Percentiles rank a stretch among this genome's conserved stretches.
Evolutionary conservation across 495 filamentous ascomycete genomes (phyloP).

Genomic region (Cairneyella variabilis): DNA sequence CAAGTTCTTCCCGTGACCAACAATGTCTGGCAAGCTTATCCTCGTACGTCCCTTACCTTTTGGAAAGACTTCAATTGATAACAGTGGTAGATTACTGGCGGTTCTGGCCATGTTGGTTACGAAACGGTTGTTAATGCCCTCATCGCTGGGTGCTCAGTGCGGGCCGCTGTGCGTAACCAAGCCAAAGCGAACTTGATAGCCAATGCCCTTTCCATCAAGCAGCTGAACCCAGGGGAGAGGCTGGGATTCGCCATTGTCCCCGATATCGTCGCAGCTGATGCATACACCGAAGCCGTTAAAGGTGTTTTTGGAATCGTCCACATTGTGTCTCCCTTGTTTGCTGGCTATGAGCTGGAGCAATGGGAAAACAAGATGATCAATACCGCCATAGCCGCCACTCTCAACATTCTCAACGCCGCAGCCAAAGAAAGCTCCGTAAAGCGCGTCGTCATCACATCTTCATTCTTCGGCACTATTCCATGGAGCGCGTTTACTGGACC

Average conservation of each 20-base stretch:
- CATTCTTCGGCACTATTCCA: slow-evolving; percentile 27
- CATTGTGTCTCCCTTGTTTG: slow-evolving; percentile 34
- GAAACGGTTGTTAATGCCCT: slow-evolving; percentile 31
- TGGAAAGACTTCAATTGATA: too few species aligned
- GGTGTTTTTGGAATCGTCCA: slow-evolving; percentile 25
- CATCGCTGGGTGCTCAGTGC: slow-evolving; percentile 33
- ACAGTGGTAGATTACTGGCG: slow-evolving; percentile 34
- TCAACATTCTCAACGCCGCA: slow-evolving; percentile 35
- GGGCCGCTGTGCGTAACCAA: slow-evolving; percentile 38
- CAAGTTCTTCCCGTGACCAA: too few species aligned
- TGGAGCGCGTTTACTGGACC: slow-evolving; percentile 16
- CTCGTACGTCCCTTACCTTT: too few species aligned
- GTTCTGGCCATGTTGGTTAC: slow-evolving; percentile 7
- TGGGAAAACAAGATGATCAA: slow-evolving; percentile 24
- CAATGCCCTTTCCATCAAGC: slow-evolving; percentile 22
- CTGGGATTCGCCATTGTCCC: slow-evolving; percentile 37
- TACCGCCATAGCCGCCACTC: slow-evolving; percentile 34
- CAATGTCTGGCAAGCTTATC: too few species aligned
- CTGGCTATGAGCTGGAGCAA: slow-evolving; percentile 3
- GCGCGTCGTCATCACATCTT: slow-evolving; percentile 38
- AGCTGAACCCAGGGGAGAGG: slow-evolving; percentile 19
- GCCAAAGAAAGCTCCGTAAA: slow-evolving; percentile 27
- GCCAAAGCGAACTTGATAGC: slow-evolving; percentile 23
- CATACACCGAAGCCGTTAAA: slow-evolving; percentile 39
- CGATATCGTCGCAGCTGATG: slow-evolving; percentile 36